Conservation (phyloP, 2,329 filamentous ascomycete genomes). For the Leptographium galeiforme region DNA sequence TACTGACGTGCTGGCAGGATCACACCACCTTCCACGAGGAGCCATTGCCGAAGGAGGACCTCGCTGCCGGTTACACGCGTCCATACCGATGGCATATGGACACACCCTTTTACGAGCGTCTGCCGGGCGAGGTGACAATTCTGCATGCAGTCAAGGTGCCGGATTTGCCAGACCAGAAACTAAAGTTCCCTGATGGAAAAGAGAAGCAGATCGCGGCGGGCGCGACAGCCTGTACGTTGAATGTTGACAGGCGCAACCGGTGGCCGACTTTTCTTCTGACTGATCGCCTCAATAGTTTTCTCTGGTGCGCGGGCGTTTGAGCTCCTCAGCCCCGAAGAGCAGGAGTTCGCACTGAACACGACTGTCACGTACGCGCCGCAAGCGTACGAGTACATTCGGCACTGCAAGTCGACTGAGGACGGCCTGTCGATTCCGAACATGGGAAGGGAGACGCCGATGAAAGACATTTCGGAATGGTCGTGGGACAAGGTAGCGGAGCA, state of each 20-base stretch:
- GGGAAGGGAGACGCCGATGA: conserved; percentile 2
- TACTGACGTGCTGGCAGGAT: conserved; percentile 1
- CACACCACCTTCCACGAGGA: conserved; percentile 9
- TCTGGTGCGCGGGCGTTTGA: conserved; percentile 9
- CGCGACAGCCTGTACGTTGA: conserved; percentile 6
- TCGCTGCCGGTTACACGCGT: conserved; percentile 28
- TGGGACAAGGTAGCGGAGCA: conserved; percentile 11
- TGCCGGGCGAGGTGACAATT: conserved; percentile 58
- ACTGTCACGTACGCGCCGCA: conserved; percentile 9
- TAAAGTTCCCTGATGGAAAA: conserved; percentile 6
- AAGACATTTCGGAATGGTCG: conserved; percentile 4
- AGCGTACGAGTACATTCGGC: conserved; percentile 16
- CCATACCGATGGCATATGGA: conserved; percentile 74
- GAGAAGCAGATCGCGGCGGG: conserved; percentile 8
- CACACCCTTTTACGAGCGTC: conserved; percentile 58
- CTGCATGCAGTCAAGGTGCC: conserved; percentile 61
- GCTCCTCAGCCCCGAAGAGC: conserved; percentile 7
- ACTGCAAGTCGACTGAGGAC: conserved; percentile 27
- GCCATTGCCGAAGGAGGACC: conserved; percentile 26
- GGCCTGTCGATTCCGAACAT: conserved; percentile 8
- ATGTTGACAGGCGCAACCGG: background rate
- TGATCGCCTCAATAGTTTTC: conserved; percentile 1
- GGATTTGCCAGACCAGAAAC: conserved; percentile 16
- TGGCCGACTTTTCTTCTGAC: background rate
- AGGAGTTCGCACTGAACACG: conserved; percentile 9